Evolutionary conservation across 768 basidiomycete genomes (phyloP), one percentile per base, ranked within the genome.

Genomic region (Phaeotremella fagi): DNA sequence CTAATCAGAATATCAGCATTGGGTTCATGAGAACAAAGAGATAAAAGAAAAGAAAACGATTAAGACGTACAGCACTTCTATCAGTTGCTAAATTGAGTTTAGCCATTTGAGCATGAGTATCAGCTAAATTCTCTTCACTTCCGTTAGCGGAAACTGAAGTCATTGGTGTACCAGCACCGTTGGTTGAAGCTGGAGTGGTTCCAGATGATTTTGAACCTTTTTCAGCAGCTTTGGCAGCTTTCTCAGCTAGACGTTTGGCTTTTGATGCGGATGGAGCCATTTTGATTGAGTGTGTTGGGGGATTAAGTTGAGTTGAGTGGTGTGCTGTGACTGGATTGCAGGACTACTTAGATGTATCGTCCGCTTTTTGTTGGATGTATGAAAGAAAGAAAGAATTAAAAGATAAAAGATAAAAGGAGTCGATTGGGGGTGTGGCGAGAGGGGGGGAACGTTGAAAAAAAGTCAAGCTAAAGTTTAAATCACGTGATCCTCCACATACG

Each of bases 201-300:
- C 81, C 80, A 15, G 83, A 80, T 7, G 73, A 71, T 49, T 58
- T 70, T 9, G 80, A 48, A 76, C 68, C 9, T 75, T 41, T 75
- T 23, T 77, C 79, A 20, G 79, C 73, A 11, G 59, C 74, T 66
- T 79, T 85, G 9, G 85, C 80, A 50, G 82, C 80, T 76, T 95
- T 95, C 76, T 94, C 92, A 57, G 89, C 91, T 52, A 95, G 82
- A 44, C 94, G 84, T 75, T 97, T 97, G 76, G 90, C 88, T 65
- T 78, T 78, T 33, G 75, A 75, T 48, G 76, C 76, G 36, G 74
- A 75, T 33, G 73, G 73, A 48, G 74, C 68, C 74, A 75, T 75
- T 35, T 48, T 66, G 66, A n/a, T 24, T 41, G 15, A 26, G 27
- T 24, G 23, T 25, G n/a, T 49, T 7, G 6, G 46, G 20, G 28